Evolutionary conservation across 371 early-diverging fungal genomes (phyloP).

Genomic region (Dichotomocladium elegans): DNA sequence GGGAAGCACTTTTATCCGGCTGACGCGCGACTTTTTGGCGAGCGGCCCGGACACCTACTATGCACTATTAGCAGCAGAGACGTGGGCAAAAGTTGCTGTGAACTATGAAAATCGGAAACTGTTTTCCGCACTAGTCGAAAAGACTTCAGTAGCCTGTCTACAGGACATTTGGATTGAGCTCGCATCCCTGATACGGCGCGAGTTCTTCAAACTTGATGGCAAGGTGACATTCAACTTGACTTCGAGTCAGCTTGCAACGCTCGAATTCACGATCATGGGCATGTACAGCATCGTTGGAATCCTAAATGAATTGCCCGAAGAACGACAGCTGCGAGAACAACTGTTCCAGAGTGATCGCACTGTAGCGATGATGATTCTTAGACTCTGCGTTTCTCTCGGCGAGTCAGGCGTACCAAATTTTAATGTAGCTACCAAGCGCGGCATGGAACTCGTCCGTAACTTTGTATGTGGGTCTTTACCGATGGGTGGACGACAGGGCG

Average conservation of each 20-base stretch:
- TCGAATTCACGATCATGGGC: conserved; percentile 54
- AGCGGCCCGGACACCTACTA: conserved; percentile 58
- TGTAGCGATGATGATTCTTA: conserved; percentile 42
- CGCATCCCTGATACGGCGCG: conserved; percentile 27
- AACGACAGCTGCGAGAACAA: conserved; percentile 28
- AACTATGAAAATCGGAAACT: conserved; percentile 52
- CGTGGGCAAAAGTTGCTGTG: conserved; percentile 54
- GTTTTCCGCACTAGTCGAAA: conserved; percentile 33
- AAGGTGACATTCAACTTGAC: conserved; percentile 45
- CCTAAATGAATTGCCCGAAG: conserved; percentile 23
- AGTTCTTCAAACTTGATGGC: conserved; percentile 40
- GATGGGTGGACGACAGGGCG: neutral
- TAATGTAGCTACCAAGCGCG: conserved; percentile 31
- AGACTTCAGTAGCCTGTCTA: conserved; percentile 4
- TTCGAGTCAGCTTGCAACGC: conserved; percentile 47
- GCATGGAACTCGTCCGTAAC: conserved; percentile 39
- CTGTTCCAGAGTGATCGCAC: conserved; percentile 33
- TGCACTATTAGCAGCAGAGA: conserved; percentile 51
- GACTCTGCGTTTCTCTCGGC: conserved; percentile 47
- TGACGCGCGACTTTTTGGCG: conserved; percentile 50
- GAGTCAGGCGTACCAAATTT: conserved; percentile 48
- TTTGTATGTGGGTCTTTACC: conserved; percentile 23
- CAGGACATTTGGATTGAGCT: conserved; percentile 39
- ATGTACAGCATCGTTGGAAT: conserved; percentile 50
- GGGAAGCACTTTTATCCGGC: conserved; percentile 35